Evolutionary conservation across 768 basidiomycete species (phyloP).

Genomic region (Tylopilus felleus): DNA sequence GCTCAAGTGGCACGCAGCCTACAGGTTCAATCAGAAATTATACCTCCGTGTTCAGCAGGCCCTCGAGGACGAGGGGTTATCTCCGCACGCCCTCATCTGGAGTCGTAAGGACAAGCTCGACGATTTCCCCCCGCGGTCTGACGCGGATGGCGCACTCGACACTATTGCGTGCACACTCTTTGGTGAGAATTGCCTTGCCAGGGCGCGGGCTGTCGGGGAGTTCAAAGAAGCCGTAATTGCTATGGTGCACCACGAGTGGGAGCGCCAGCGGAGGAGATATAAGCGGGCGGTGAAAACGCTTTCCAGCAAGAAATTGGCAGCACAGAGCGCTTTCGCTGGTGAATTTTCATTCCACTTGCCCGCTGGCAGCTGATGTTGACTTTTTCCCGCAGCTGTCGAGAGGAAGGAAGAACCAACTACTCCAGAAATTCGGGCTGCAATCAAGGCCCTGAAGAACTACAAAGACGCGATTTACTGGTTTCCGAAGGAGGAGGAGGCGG

Average conservation of each 20-base stretch:
- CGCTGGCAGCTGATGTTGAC: not conserved
- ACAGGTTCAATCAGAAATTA: not conserved
- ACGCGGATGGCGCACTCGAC: conserved; percentile 3
- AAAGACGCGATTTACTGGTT: conserved; percentile 6
- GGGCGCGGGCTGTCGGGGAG: not conserved
- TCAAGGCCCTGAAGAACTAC: conserved; percentile 1
- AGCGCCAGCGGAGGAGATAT: conserved; percentile 5
- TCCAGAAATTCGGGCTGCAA: not conserved
- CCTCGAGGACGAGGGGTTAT: not conserved
- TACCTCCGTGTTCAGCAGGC: not conserved
- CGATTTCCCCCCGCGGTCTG: not conserved
- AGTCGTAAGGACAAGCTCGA: not conserved
- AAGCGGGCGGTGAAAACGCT: not conserved
- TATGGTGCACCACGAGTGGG: conserved; percentile 4
- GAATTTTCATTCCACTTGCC: not conserved
- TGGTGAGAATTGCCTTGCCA: conserved; percentile 7
- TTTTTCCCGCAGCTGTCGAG: not conserved
- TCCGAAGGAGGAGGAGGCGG: conserved; percentile 1
- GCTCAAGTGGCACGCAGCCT: conserved; percentile 1
- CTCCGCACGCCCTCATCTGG: conserved; percentile 3
- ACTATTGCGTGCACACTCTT: conserved; percentile 3
- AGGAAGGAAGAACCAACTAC: not conserved
- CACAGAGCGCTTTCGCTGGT: not conserved
- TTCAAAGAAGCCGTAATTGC: conserved; percentile 4
- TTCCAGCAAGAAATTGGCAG: not conserved